Conservation (phyloP, 2,329 filamentous ascomycete species). For the Sporothrix variecibatus region DNA sequence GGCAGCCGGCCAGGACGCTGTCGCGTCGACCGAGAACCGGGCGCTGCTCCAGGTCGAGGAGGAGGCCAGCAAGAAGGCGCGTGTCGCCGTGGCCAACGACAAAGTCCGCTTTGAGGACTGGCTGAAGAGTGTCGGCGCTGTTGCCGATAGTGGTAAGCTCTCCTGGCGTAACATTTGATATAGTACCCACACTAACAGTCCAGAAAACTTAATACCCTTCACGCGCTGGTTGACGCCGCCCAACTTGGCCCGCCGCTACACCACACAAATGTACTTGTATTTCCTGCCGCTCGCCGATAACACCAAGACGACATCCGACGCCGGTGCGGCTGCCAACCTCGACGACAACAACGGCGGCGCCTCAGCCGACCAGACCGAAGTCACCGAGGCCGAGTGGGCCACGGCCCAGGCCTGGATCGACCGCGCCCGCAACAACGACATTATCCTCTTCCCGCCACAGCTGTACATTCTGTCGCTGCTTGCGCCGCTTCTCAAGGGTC, state of each 20-base stretch:
- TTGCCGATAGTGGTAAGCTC: constrained; percentile 64
- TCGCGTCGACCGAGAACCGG: constrained; percentile 23
- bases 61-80: constrained; percentile 62
- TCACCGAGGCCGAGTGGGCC: constrained; percentile 64
- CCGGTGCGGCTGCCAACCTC: constrained; percentile 41
- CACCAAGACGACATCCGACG: constrained; percentile 38
- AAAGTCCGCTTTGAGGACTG: constrained; percentile 68
- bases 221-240: constrained; percentile 89
- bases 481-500: constrained; percentile 50
- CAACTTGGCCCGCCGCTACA: constrained; percentile 74
- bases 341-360: constrained; percentile 62
- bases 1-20: constrained; percentile 25
- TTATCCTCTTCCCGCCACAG: constrained; percentile 90
- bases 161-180: neutral
- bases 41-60: constrained; percentile 63
- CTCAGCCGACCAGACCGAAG: constrained; percentile 64
- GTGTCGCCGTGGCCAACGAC: constrained; percentile 68
- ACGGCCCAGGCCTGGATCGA: constrained; percentile 69
- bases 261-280: constrained; percentile 96
- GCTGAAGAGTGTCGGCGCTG: constrained; percentile 56
- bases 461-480: constrained; percentile 70
- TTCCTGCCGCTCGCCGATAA: constrained; percentile 66
- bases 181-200: neutral
- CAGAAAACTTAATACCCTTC: constrained; percentile 71
- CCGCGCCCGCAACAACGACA: constrained; percentile 61